These are phyloP conservation scores for Myxozyma melibiosi DNA, from an alignment of 805 yeast genomes.

Conservation along the genomic window DNA sequence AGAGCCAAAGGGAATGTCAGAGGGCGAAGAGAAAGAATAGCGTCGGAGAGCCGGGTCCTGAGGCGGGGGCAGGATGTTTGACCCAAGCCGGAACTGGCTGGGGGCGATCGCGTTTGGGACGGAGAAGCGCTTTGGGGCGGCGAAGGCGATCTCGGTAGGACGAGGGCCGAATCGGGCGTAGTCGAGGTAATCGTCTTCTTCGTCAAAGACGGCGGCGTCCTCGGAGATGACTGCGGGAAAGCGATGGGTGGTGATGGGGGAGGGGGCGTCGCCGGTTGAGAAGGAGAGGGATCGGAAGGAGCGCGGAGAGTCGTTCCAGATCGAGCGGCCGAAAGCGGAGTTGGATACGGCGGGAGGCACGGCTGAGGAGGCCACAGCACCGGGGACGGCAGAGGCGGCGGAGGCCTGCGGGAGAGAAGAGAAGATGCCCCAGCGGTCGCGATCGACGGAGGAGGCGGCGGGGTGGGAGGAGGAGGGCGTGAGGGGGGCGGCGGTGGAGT, in stretches of 20 bases:
- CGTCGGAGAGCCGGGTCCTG: background rate
- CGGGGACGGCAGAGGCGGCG: constrained; percentile 4
- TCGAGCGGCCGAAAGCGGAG: constrained; percentile 3
- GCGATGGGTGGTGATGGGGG: constrained; percentile 3
- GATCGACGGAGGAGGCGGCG: constrained; percentile 22
- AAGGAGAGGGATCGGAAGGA: constrained; percentile 11
- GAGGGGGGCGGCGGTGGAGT: constrained; percentile 15
- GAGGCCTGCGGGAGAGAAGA: background rate
- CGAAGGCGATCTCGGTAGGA: background rate
- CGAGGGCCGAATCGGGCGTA: background rate
- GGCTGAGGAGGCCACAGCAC: background rate
- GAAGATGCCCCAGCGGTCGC: constrained; percentile 19
- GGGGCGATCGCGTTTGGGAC: background rate
- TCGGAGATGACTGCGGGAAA: constrained; percentile 16
- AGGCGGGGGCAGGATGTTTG: background rate
- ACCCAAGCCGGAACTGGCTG: background rate
- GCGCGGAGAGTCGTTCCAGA: constrained; percentile 10
- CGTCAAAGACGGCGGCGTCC: constrained; percentile 22
- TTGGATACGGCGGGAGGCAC: background rate
- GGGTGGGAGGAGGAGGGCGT: constrained; percentile 29
- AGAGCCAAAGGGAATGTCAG: background rate
- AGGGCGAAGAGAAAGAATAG: constrained; percentile 1
- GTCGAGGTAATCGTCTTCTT: constrained; percentile 19
- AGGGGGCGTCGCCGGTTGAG: constrained; percentile 13
- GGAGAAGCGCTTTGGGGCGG: constrained; percentile 10